These are phyloP conservation scores for Pythium aphanidermatum DNA, from an alignment of 352 stramenopile genomes.

Conservation along the genomic window DNA sequence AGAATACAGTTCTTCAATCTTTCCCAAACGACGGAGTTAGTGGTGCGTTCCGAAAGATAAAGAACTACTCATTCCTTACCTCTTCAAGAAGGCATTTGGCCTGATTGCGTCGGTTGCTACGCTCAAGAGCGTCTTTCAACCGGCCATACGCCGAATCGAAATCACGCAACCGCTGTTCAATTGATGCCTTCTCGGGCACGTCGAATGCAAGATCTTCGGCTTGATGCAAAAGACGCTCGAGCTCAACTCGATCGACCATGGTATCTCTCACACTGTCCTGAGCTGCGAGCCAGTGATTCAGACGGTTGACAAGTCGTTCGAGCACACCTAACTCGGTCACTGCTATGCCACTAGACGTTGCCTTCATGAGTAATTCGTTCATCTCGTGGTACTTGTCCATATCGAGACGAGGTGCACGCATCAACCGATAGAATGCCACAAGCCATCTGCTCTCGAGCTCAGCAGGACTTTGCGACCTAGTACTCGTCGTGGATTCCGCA, in stretches of 20 bases:
- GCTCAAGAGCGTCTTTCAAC: constrained; percentile 63
- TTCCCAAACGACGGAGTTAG: background rate
- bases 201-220: constrained; percentile 58
- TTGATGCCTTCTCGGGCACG: constrained; percentile 24
- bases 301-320: constrained; percentile 36
- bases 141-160: constrained; percentile 58
- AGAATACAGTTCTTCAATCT: constrained; percentile 45
- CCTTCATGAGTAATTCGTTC: constrained; percentile 23
- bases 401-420: constrained; percentile 32
- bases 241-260: constrained; percentile 33
- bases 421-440: constrained; percentile 53
- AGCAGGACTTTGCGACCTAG: constrained; percentile 20
- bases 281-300: constrained; percentile 45
- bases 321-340: constrained; percentile 57
- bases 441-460: constrained; percentile 60
- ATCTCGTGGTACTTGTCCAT: constrained; percentile 39
- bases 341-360: constrained; percentile 16
- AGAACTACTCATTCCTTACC: constrained; percentile 18
- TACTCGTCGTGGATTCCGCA: constrained; percentile 2
- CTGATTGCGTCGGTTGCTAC: constrained; percentile 57
- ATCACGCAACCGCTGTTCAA: constrained; percentile 32
- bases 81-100: constrained; percentile 52
- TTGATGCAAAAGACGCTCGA: constrained; percentile 46
- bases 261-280: constrained; percentile 24
- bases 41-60: too few relatives aligned